Percentiles rank a stretch among this genome's conserved stretches.
These are phyloP conservation scores for Sideroxylon spinosum DNA, from an alignment of 179 eudicot species.

Conservation along the genomic window DNA sequence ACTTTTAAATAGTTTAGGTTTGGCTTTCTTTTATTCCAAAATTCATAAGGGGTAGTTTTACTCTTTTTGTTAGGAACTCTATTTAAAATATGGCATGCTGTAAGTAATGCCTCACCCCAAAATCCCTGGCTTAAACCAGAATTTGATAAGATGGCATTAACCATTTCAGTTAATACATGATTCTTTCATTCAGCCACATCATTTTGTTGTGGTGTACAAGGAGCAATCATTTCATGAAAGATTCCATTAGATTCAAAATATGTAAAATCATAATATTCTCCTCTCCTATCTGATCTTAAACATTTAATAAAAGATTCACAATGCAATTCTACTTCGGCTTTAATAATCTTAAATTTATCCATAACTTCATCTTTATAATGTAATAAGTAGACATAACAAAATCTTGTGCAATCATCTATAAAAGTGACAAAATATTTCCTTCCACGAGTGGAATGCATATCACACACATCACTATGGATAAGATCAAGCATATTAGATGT, in stretches of 20 bases:
- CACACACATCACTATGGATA: too few relatives aligned
- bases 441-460: too few relatives aligned
- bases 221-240: neutral
- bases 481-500: too few relatives aligned
- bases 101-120: neutral
- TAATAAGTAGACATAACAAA: too few relatives aligned
- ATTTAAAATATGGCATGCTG: too few relatives aligned
- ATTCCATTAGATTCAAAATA: neutral
- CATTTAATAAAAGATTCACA: neutral
- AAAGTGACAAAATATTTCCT: too few relatives aligned
- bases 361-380: constrained; percentile 5
- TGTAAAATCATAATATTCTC: neutral
- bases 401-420: too few relatives aligned
- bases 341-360: neutral
- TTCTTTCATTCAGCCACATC: neutral
- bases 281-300: neutral
- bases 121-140: neutral
- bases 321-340: neutral
- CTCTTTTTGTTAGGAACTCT: too few relatives aligned
- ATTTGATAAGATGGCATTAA: neutral
- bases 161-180: neutral
- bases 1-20: neutral
- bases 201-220: constrained; percentile 12
- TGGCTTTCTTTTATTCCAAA: too few relatives aligned
- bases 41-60: too few relatives aligned